Conservation (phyloP, 2,329 filamentous ascomycete genomes). For the Phaeosphaeriaceae sp. region DNA sequence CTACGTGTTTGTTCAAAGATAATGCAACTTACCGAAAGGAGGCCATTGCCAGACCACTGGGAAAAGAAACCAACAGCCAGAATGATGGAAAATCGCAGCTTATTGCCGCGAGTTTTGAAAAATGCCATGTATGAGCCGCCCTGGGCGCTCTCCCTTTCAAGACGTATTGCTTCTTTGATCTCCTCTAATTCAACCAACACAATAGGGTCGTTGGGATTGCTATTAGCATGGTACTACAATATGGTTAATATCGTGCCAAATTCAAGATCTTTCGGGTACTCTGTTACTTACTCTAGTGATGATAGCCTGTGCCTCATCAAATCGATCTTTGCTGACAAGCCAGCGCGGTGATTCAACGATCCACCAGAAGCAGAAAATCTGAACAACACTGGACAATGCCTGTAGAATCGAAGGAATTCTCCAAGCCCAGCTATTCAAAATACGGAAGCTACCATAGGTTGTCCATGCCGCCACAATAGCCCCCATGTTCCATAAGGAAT, state of each 20-base stretch:
- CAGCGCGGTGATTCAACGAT: slow-evolving; percentile 68
- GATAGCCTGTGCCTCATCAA: slow-evolving; percentile 49
- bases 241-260: background rate
- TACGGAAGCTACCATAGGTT: slow-evolving; percentile 51
- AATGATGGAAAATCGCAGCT: slow-evolving; percentile 61
- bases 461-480: slow-evolving; percentile 52
- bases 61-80: slow-evolving; percentile 62
- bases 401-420: slow-evolving; percentile 62
- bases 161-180: slow-evolving; percentile 54
- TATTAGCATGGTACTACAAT: slow-evolving; percentile 59
- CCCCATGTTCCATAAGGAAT: slow-evolving; percentile 53
- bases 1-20: background rate
- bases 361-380: slow-evolving; percentile 48
- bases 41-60: slow-evolving; percentile 55
- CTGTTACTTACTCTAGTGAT: slow-evolving; percentile 18
- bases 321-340: slow-evolving; percentile 58
- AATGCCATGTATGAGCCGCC: slow-evolving; percentile 1
- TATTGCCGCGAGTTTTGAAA: slow-evolving; percentile 56
- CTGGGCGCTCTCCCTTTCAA: slow-evolving; percentile 53
- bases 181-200: slow-evolving; percentile 57
- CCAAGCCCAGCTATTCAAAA: slow-evolving; percentile 56
- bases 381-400: slow-evolving; percentile 49
- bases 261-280: too few species aligned
- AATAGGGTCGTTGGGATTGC: slow-evolving; percentile 47
- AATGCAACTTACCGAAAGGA: slow-evolving; percentile 31